Evolutionary conservation across 2,329 filamentous ascomycete species (phyloP), one percentile per base, ranked within the genome.

Genomic region (Ophiostoma ulmi): DNA sequence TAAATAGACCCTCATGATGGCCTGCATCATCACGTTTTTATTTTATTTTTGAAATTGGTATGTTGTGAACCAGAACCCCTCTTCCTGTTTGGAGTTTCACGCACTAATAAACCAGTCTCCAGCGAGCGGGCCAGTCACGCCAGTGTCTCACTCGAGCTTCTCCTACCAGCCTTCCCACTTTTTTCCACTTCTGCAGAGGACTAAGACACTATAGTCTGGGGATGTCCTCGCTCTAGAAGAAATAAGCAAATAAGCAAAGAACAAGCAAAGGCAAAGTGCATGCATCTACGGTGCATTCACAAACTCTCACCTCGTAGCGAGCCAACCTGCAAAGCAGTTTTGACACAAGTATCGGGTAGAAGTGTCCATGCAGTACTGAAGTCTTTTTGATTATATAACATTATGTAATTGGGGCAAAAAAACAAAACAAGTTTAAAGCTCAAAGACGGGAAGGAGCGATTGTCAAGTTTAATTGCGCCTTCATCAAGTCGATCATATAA

Each of bases 151-250:
- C n/a, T 26, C 11, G 52, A 22, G 52, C 52, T 58, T 26, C 52
- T 20, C 44, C 17, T 48, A 6, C 41, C 14, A 39, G 41, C 41
- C 41, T 17, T 58, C 14, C 52, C 52, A 58, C 52, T 58, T 58
- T 58, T 26, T 58, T 58, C 52, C n/a, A 58, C 52, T 58, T 58
- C 52, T 58, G n/a, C n/a, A 31, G 22, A 31, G 52, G 52, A 58
- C 22, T 6, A 58, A 58, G n/a, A 58, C 52, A 58, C n/a, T 17
- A 58, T 26, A 58, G 26, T 26, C 52, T 58, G 52, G 52, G 52
- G 52, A 58, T 26, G 52, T 22, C 44, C 38, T 39, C 44, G 44
- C 44, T 11, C 44, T 48, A 17, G 11, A 44, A 44, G 41, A 13
- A 48, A 8, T 20, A 58, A 26, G 52, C 52, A 26, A 26, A 48